These are phyloP conservation scores for Nemania sp. DNA, from an alignment of 2,329 filamentous ascomycete genomes.

Conservation along the genomic window DNA sequence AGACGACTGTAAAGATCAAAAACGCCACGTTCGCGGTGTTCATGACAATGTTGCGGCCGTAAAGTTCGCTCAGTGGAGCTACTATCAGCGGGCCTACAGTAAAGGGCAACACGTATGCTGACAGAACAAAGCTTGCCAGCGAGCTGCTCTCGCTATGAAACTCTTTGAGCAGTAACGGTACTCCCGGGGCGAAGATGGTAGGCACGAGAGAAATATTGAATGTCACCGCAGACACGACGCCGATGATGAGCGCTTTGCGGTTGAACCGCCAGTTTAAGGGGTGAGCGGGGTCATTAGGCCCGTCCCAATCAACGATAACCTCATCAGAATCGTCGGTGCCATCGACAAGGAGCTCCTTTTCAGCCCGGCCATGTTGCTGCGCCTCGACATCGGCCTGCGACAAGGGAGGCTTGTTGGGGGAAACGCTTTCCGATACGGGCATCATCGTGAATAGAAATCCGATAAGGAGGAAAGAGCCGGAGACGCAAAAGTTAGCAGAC, in stretches of 20 bases:
- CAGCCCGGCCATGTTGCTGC: no score
- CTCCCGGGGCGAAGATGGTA: constrained; percentile 29
- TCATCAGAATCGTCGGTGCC: not conserved
- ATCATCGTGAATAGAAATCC: no score
- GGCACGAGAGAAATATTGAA: constrained; percentile 26
- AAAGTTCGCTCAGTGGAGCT: constrained; percentile 28
- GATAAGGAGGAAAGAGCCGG: no score
- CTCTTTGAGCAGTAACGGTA: constrained; percentile 21
- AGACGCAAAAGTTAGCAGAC: no score
- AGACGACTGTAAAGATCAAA: constrained; percentile 26
- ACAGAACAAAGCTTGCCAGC: constrained; percentile 25
- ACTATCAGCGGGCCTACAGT: constrained; percentile 23
- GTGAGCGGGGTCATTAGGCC: constrained; percentile 17
- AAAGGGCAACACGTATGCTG: constrained; percentile 27
- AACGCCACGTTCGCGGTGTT: constrained; percentile 25
- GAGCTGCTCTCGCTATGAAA: constrained; percentile 22
- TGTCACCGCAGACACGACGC: constrained; percentile 16
- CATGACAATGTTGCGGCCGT: constrained; percentile 26
- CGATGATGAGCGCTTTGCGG: constrained; percentile 19
- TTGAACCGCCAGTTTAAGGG: constrained; percentile 20
- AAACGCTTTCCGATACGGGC: no score
- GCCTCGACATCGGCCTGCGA: no score
- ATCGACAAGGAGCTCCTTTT: no score
- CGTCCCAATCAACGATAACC: constrained; percentile 23
- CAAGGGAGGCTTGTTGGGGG: no score